Conservation (phyloP, 2,329 filamentous ascomycete species). For the Fonsecaea nubica region DNA sequence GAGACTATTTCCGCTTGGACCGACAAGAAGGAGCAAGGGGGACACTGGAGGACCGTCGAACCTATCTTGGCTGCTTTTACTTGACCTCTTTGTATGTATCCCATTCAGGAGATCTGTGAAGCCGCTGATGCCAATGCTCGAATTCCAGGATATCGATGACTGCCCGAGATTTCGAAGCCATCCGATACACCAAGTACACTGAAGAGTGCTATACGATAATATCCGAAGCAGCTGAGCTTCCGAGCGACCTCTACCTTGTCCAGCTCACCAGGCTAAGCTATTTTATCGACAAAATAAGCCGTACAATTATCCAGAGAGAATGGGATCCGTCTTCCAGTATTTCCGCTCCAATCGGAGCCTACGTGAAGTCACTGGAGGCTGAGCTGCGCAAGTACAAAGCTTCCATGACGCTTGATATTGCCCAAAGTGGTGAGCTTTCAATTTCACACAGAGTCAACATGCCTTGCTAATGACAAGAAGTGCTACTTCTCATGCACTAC, state of each 20-base stretch:
- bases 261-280: slow-evolving; percentile 59
- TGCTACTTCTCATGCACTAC: slow-evolving; percentile 41
- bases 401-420: slow-evolving; percentile 10
- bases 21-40: slow-evolving; percentile 30
- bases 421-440: slow-evolving; percentile 11
- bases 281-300: slow-evolving; percentile 59
- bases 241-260: slow-evolving; percentile 56
- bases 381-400: slow-evolving; percentile 45
- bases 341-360: slow-evolving; percentile 39
- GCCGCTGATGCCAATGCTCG: neutral
- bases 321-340: slow-evolving; percentile 23
- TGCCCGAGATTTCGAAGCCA: slow-evolving; percentile 55
- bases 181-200: slow-evolving; percentile 61
- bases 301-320: slow-evolving; percentile 38
- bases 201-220: slow-evolving; percentile 59
- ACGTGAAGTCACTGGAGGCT: slow-evolving; percentile 54
- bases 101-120: neutral
- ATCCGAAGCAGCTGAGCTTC: slow-evolving; percentile 53
- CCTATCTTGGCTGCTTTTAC: slow-evolving; percentile 54
- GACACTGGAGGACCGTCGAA: slow-evolving; percentile 52
- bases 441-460: neutral
- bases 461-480: slow-evolving; percentile 27
- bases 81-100: slow-evolving; percentile 51
- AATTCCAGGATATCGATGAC: slow-evolving; percentile 30
- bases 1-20: slow-evolving; percentile 23